Base-by-base conservation (phyloP, 2,329 filamentous ascomycete genomes). In the Sclerotinia minor region DNA sequence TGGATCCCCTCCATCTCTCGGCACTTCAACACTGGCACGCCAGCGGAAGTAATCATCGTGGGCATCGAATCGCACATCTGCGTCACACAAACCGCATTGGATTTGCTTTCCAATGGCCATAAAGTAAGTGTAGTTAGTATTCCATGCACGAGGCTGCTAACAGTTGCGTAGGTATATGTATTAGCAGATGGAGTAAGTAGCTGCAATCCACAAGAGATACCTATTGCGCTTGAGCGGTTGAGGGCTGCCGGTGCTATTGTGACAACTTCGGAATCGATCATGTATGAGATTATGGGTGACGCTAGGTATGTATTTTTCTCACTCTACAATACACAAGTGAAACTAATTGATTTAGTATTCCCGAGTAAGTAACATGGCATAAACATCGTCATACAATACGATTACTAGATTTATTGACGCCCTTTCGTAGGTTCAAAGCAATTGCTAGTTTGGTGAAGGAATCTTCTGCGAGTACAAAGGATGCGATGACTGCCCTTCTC, bases 41-140 rank as follows among this genome's bases (percentile, higher is more conserved):
- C 76, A 0, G 80, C 85, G 29, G 85, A 89, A 74, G 85, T 92
- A 65, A 89, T 92, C 67, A 87, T 98, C 71, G 89, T 97, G 21
- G 94, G 94, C 49, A 97, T 98, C 77, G 94, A 98, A 80, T 87
- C 87, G 52, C 94, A 98, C 80, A 95, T 98, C 77, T 98, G 94
- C 82, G 88, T 98, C 41, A 94, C 92, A 69, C 94, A 98, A 83
- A 97, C 94, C 53, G 87, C 92, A 21, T 83, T 97, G 53, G 94
- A 97, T 80, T 81, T 96, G 60, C 81, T 95, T 54, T 81, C 83
- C 29, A 83, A 84, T 1, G 93, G 93, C 0, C 92, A 97, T 79
- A 82, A 83, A 65, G 94, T 97, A 15, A 38, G 59, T 26, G 4
- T 6, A 24, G 4, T 21, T 50, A 9, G 4, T 4, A 15, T 49